Conservation (phyloP, 176 grass and related monocot species). For the Coix lacrymajobi region DNA sequence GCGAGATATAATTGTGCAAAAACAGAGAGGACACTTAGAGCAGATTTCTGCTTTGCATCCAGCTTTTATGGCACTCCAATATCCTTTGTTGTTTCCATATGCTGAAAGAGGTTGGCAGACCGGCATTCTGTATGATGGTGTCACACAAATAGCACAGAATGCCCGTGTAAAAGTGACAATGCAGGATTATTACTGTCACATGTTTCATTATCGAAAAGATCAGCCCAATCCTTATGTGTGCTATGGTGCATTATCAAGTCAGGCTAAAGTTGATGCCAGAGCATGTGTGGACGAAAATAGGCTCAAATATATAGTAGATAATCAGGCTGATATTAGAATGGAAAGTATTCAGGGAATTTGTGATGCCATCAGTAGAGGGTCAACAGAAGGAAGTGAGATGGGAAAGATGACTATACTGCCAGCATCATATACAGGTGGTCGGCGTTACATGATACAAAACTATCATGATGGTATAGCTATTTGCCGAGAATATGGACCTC, state of each 20-base stretch:
- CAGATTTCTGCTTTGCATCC: no score
- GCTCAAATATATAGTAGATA: neutral
- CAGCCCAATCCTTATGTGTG: no score
- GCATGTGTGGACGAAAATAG: neutral
- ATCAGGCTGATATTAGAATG: neutral
- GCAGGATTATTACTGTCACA: no score
- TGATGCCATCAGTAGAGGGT: no score
- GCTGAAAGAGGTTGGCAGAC: neutral
- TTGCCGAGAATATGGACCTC: neutral
- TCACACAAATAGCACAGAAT: rapidly evolving
- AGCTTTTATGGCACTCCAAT: neutral
- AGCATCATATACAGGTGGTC: neutral
- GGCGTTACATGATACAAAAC: neutral
- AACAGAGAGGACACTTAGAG: rapidly evolving
- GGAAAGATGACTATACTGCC: neutral
- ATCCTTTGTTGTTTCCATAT: neutral
- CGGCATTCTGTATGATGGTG: neutral
- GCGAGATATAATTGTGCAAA: no score
- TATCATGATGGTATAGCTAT: neutral
- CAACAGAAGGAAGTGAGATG: neutral
- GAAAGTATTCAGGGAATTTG: neutral
- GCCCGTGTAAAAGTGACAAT: neutral
- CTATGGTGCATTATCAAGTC: no score
- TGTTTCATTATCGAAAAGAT: no score
- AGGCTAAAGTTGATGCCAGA: no score